Base-by-base conservation (phyloP, 306 rosid species). In the Quercus agrifolia region DNA sequence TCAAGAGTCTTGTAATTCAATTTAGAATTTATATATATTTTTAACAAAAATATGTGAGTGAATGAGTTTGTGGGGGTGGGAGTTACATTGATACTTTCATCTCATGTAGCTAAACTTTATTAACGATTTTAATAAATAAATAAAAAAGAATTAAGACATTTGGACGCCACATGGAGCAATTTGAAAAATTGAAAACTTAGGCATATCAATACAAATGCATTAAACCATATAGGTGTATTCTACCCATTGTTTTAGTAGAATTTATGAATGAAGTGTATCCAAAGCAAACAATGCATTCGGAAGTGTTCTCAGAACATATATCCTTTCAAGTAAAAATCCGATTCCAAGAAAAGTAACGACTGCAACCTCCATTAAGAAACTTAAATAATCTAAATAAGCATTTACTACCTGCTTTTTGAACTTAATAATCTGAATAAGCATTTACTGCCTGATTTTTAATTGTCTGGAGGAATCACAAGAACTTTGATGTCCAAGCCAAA, bases 401-500 rank as follows among this genome's bases (percentile, higher is more conserved):
- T 58, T 78, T 56, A 46, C 61, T 62, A n/a, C 62, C 69, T 64
- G 70, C 74, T 69, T 79, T 5, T 59, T 33, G 46, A 12, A 10
- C 5, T 23, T 8, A 3, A 20, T 4, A 59, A 23, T 59, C 67
- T 23, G 25, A 41, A 41, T 69, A 74, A 35, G 63, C 77, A 68
- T 59, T 78, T 56, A 56, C 55, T 62, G 41, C 62, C 61, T 56
- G 77, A 63, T 69, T 79, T 11, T 59, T 33, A 33, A 4, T 35
- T 51, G 55, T 41, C 15, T 54, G 9, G 3, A 38, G 62, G 77
- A 78, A 83, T 83, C 80, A 23, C 76, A 18, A 11, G 31, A 78
- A 38, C 23, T 61, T 15, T 38, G 31, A 38, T 59, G 56, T 58
- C 83, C 77, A 51, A 74, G 80, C 83, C 62, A 59, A 83, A 73